phyloP scores from a whole-genome alignment of 371 early-diverging fungal genomes.

The Polyrhizophydium stewartii region DNA sequence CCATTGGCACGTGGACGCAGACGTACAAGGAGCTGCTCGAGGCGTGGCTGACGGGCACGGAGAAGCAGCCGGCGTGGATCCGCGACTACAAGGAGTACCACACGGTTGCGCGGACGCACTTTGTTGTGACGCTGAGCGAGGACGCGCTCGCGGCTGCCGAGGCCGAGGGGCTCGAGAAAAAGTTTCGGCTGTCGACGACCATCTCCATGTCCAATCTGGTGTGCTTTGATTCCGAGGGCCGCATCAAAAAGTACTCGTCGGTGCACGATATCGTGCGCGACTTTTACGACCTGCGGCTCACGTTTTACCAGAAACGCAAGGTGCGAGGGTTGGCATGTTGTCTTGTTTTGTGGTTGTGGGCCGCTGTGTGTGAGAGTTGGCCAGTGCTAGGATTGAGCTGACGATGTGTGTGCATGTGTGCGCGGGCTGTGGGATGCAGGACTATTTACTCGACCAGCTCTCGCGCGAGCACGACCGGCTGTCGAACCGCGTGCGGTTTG shows the following conservation, averaged over 20 bases:
- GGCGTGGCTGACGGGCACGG: constrained; percentile 55
- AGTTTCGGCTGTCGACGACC: constrained; percentile 72
- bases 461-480: constrained; percentile 71
- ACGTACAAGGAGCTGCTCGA: constrained; percentile 91
- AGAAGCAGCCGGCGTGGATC: constrained; percentile 59
- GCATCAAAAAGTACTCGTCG: constrained; percentile 80
- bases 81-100: constrained; percentile 78
- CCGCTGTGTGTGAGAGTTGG: too few species aligned
- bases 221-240: constrained; percentile 91
- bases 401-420: background rate
- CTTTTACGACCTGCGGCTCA: constrained; percentile 86
- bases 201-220: constrained; percentile 92
- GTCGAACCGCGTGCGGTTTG: constrained; percentile 93
- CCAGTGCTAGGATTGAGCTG: background rate
- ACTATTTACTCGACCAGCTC: constrained; percentile 68
- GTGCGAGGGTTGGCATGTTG: constrained; percentile 33
- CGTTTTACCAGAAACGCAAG: constrained; percentile 92
- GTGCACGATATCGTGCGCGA: constrained; percentile 88
- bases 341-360: background rate
- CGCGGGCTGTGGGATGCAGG: constrained; percentile 22
- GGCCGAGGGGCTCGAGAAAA: constrained; percentile 73
- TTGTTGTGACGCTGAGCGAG: constrained; percentile 72
- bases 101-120: constrained; percentile 76
- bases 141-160: constrained; percentile 68
- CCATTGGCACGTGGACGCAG: constrained; percentile 95